Base-by-base conservation (phyloP, 2,329 filamentous ascomycete species). In the Fusarium sp. region DNA sequence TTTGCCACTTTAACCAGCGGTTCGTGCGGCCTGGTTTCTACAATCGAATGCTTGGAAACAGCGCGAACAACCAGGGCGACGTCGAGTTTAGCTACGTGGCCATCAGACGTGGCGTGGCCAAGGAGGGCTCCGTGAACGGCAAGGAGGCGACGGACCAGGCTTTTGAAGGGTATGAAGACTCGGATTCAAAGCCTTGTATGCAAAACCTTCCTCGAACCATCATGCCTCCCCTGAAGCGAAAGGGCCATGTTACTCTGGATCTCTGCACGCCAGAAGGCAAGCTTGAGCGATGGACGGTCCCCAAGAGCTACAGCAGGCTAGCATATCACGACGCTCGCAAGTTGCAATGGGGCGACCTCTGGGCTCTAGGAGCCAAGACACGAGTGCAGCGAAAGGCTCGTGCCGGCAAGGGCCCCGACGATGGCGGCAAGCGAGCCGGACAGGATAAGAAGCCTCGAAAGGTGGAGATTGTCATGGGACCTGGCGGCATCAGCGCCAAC, bases 291-390 rank as follows among this genome's bases (percentile, higher is more conserved):
- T 99, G 95, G 95, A 95, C 90, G 0, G 89, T 99, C 0, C 91
- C 94, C 2, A 88, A 88, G 67, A 92, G 88, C 57, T 95, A 89
- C 76, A 89, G 88, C 73, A 88, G 85, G 68, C 87, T 90, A 69
- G 93, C 93, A 1, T 98, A 94, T 78, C 92, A 91, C 68, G 95
- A 98, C 72, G 95, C 95, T 32, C 87, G 95, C 60, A 99, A 99
- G 78, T 85, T 89, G 1, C 79, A 79, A 49, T 98, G 94, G 95
- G 95, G 95, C 35, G 95, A 98, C 73, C 80, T 98, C 9, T 99
- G 95, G 95, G 93, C 94, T 1, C 81, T 98, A 1, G 95, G 95
- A 0, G 94, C 93, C 19, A 98, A 98, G 82, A 96, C 92, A 0
- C 83, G 92, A 11, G 84, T 90, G 4, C 71, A 76, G 3, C 80